A percentile compares a stretch with the other conserved stretches of the same genome.
phyloP scores from a whole-genome alignment of 140 eudicot genomes.

The Ambrosia hybrid region DNA sequence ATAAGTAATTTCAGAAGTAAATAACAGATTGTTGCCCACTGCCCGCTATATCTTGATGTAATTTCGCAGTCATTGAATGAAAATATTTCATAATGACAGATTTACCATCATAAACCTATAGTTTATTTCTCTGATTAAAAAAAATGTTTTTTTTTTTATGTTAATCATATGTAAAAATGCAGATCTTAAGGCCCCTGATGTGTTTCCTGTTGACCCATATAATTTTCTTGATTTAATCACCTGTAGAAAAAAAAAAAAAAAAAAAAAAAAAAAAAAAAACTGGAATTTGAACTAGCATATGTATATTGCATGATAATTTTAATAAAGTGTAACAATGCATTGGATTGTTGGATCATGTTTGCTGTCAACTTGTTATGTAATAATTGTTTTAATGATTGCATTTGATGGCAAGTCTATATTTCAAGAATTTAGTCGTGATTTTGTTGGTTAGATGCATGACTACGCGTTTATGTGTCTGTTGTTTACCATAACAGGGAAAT shows the following conservation, averaged over 20 bases:
- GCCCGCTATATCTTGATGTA: too few relatives aligned
- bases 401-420: constrained; percentile 12
- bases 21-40: neutral
- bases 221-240: neutral
- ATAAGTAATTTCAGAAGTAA: neutral
- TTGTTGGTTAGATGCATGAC: constrained; percentile 14
- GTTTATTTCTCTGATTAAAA: too few relatives aligned
- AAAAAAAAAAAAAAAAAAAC: constrained; percentile 3
- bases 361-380: neutral
- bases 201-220: neutral
- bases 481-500: constrained; percentile 34
- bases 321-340: constrained; percentile 6
- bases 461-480: neutral
- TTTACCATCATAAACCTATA: too few relatives aligned
- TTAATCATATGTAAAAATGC: too few relatives aligned
- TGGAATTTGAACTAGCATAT: neutral
- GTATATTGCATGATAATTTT: neutral
- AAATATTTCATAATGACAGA: too few relatives aligned
- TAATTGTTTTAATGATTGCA: neutral
- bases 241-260: neutral
- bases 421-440: neutral
- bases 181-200: neutral
- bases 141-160: too few relatives aligned
- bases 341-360: constrained; percentile 21
- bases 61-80: too few relatives aligned